Evolutionary conservation across 2,329 filamentous ascomycete genomes (phyloP).

Genomic region (Colletotrichum sp.): DNA sequence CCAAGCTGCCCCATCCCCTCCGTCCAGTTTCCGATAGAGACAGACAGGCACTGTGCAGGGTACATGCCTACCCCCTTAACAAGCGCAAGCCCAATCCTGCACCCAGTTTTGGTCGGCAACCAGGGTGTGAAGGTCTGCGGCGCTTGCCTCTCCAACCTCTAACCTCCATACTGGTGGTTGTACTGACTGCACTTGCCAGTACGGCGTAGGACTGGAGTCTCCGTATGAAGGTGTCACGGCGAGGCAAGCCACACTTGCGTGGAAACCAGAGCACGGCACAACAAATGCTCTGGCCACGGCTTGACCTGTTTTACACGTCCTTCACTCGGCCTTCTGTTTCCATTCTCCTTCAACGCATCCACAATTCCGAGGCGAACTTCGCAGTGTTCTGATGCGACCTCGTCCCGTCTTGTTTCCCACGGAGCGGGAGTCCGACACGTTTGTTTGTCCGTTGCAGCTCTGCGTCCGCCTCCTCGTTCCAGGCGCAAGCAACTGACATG

Average conservation of each 20-base stretch:
- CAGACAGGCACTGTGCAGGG: slow-evolving; percentile 1
- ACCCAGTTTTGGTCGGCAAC: background rate
- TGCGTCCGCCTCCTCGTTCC: background rate
- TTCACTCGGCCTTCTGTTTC: background rate
- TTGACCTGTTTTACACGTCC: background rate
- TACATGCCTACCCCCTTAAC: background rate
- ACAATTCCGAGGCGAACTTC: background rate
- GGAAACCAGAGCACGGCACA: background rate
- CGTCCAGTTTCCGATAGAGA: slow-evolving; percentile 5
- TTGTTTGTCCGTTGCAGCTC: background rate
- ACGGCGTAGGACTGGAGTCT: background rate
- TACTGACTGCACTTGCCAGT: background rate
- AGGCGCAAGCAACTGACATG: background rate
- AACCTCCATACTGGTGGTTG: background rate
- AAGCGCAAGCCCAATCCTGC: background rate
- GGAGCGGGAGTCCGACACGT: background rate
- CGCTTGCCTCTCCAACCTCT: background rate
- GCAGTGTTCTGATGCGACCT: background rate
- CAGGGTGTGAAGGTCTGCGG: background rate
- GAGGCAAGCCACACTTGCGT: background rate
- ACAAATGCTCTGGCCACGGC: background rate
- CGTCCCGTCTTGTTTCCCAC: background rate
- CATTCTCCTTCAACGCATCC: background rate
- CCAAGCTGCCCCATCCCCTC: background rate
- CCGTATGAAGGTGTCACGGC: background rate